Evolutionary conservation across 768 basidiomycete species (phyloP), one percentile per base, ranked within the genome.

Genomic region (Symmetrospora coprosmae): DNA sequence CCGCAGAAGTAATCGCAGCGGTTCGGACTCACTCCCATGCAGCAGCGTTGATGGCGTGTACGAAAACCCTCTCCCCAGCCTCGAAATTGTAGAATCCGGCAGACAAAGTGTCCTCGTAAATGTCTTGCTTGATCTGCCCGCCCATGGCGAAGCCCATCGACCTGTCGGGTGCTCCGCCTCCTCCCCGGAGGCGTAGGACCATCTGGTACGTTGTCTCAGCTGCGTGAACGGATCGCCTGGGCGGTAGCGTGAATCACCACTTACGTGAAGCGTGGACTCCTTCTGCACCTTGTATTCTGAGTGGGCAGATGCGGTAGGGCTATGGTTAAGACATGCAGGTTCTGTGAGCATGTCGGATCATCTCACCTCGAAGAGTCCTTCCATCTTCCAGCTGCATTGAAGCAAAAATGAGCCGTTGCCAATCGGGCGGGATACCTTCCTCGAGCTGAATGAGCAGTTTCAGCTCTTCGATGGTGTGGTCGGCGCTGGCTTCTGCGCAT

Each of bases 81-180:
- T 25, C 53, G 17, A 13, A 46, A 21, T 56, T 37, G 27, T 56
- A 56, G 46, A 56, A 13, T 13, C 27, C 11, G 21, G 53, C 23
- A 43, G 38, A 2, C 14, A 43, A 19, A 2, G 21, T 5, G 31
- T 56, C 53, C 25, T 39, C 40, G 23, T 56, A 38, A n/a, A 56
- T 56, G 13, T 56, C 23, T 28, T 56, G 37, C 50, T 38, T 56
- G 41, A 56, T 56, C 14, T 41, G 35, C 3, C 53, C 53, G 5
- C 53, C 53, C 6, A 41, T 37, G n/a, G 7, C 53, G 21, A 56
- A 31, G 23, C 50, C 53, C 53, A 56, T 56, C 23, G 27, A n/a
- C 19, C 14, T 13, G 14, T 39, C 14, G 14, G 33, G 51, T 21
- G 14, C 37, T 21, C 48, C 9, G 37, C 46, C 40, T 25, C 46